Evolutionary conservation across 176 grass and related monocot species (phyloP), one percentile per base, ranked within the genome.

Genomic region (Calamus simplicifolius): DNA sequence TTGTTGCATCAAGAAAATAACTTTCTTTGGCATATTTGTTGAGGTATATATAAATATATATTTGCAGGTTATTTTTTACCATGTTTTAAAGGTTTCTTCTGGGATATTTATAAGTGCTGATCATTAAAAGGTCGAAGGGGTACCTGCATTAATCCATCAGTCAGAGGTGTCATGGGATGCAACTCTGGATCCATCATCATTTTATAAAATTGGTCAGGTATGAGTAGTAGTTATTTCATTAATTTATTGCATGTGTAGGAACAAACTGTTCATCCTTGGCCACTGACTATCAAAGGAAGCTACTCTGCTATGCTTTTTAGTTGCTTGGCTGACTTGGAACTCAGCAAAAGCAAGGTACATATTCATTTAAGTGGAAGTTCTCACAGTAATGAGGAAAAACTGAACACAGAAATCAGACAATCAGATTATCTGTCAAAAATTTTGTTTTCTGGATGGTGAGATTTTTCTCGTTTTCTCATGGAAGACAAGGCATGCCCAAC

Each of bases 11-110:
- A 82, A 80, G 60, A 70, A 77, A 81, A 92, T 98, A 82, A 80
- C 81, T 48, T 91, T 88, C 67, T 88, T 85, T 74, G 93, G 93
- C 69, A 92, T 98, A 85, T 98, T 98, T 73, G 93, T 92, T 25
- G 73, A 92, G 87, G 87, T 92, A 77, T 61, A 65, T 65, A 43
- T 43, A 13, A 10, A 10, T 43, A 29, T 29, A 29, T 29, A 29
- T 43, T 13, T 43, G 2, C 18, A 50, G 52, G 75, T 62, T 27
- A 66, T 31, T 4, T 4, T 6, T 58, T 16, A 49, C 18, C 48
- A 4, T 27, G 50, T 21, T 25, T 25, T 25, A 19, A 19, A 13
- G 35, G 1, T 54, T 16, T 67, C 51, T 54, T 14, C 5, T 5
- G 3, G 49, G 50, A 30, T 27, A 50, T 50, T 43, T 43, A 43